These are phyloP conservation scores for Dendrostoma leiphaemia DNA, from an alignment of 2,329 filamentous ascomycete genomes.

Conservation along the genomic window DNA sequence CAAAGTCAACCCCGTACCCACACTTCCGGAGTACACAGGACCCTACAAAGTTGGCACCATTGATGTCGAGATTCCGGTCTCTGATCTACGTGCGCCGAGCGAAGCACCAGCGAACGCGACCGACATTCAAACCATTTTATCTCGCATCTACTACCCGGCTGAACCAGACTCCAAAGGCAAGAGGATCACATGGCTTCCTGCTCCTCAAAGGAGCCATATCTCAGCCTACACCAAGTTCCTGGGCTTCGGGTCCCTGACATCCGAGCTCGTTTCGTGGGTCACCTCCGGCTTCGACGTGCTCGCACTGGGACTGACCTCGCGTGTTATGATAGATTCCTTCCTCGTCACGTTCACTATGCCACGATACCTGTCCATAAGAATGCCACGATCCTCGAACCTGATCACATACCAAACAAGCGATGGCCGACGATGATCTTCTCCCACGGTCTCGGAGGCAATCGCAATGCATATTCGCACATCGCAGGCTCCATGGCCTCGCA, in stretches of 20 bases:
- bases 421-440: slow-evolving; percentile 87
- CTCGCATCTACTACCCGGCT: slow-evolving; percentile 80
- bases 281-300: no score
- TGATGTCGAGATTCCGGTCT: slow-evolving; percentile 75
- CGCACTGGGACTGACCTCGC: slow-evolving; percentile 7
- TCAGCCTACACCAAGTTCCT: slow-evolving; percentile 76
- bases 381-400: slow-evolving; percentile 57
- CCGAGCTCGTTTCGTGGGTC: slow-evolving; percentile 59
- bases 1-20: slow-evolving; percentile 64
- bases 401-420: slow-evolving; percentile 43
- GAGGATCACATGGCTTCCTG: slow-evolving; percentile 72
- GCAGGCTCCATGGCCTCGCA: slow-evolving; percentile 77
- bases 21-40: slow-evolving; percentile 73
- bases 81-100: slow-evolving; percentile 54
- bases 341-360: slow-evolving; percentile 70
- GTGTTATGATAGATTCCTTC: slow-evolving; percentile 52
- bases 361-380: slow-evolving; percentile 72
- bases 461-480: slow-evolving; percentile 84
- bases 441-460: slow-evolving; percentile 76
- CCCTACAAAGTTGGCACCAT: slow-evolving; percentile 76
- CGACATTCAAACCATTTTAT: slow-evolving; percentile 70
- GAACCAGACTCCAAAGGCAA: slow-evolving; percentile 50
- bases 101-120: slow-evolving; percentile 51
- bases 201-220: slow-evolving; percentile 71
- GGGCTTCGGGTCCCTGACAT: slow-evolving; percentile 58